A percentile compares a stretch with the other conserved stretches of the same genome.
Evolutionary conservation across 2,329 filamentous ascomycete species (phyloP).

Genomic region (Myriosclerotinia curreyana): DNA sequence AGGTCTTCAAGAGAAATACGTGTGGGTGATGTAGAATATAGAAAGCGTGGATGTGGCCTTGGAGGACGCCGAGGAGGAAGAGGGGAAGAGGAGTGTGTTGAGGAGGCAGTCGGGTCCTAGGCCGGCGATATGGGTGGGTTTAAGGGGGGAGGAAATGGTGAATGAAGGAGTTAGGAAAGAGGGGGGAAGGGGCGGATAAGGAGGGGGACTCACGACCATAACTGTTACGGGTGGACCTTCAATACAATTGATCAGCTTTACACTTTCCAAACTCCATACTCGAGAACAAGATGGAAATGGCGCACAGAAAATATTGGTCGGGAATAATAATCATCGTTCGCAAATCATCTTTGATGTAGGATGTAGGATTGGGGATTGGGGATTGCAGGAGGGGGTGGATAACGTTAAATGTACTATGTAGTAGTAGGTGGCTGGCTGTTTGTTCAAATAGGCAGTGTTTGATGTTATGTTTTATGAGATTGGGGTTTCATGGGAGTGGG

Average conservation of each 20-base stretch:
- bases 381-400: background rate
- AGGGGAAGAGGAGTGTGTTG: conserved; percentile 31
- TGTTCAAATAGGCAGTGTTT: background rate
- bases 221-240: conserved; percentile 33
- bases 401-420: rapidly evolving
- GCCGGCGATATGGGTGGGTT: conserved; percentile 30
- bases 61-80: conserved; percentile 34
- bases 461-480: too few relatives aligned
- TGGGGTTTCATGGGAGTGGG: too few relatives aligned
- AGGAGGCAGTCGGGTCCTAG: conserved; percentile 31
- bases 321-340: conserved; percentile 25
- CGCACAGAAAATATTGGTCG: conserved; percentile 34
- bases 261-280: background rate
- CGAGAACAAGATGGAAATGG: background rate
- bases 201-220: conserved; percentile 24
- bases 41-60: conserved; percentile 37
- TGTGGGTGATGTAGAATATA: conserved; percentile 58
- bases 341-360: conserved; percentile 21
- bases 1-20: conserved; percentile 72
- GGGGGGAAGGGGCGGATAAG: background rate
- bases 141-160: too few relatives aligned
- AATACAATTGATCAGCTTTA: background rate
- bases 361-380: background rate
- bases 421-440: background rate
- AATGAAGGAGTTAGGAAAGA: background rate